Evolutionary conservation across 73 alveolate species (phyloP), one percentile per base, ranked within the genome.

Genomic region (Stentor coeruleus): DNA sequence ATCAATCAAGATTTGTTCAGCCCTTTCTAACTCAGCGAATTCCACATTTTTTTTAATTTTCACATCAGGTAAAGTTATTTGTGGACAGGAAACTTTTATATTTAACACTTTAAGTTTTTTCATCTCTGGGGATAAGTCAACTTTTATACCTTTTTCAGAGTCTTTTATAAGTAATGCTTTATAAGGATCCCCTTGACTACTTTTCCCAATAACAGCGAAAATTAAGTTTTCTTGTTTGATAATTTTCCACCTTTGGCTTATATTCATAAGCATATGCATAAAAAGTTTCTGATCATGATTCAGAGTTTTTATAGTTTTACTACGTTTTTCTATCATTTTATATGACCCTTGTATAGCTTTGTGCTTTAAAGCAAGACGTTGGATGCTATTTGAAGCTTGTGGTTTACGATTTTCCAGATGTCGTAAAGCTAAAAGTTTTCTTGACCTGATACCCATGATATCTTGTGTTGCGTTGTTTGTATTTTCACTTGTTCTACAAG

Each of bases 161-260:
- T 49, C 66, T 49, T 49, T 49, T 20, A 11, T 6, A 49, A 49
- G 6, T 20, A 49, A 20, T 11, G 20, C 66, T 49, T 49, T 49
- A 20, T 11, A 6, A 49, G 6, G 28, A 11, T 49, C 20, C 20
- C 66, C 66, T n/a, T n/a, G n/a, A 49, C 20, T 49, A 49, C 66
- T 49, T 49, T 49, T 49, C 20, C 66, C 66, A 49, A 49, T 49
- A 20, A 49, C 66, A 49, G 66, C 66, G 66, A 49, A 49, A 49
- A 49, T 49, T 20, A 49, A 49, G 66, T 49, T 49, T 11, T 20
- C 20, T 49, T 49, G 66, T 49, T 49, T 6, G 20, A 49, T 20
- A 20, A 49, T 49, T 49, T 49, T 49, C 66, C 66, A 49, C 20
- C 66, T 49, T 49, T 49, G 6, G 20, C 20, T 49, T 11, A 49